These are phyloP conservation scores for Saccharomyces paradoxus DNA, from an alignment of 805 yeast genomes.

Conservation along the genomic window DNA sequence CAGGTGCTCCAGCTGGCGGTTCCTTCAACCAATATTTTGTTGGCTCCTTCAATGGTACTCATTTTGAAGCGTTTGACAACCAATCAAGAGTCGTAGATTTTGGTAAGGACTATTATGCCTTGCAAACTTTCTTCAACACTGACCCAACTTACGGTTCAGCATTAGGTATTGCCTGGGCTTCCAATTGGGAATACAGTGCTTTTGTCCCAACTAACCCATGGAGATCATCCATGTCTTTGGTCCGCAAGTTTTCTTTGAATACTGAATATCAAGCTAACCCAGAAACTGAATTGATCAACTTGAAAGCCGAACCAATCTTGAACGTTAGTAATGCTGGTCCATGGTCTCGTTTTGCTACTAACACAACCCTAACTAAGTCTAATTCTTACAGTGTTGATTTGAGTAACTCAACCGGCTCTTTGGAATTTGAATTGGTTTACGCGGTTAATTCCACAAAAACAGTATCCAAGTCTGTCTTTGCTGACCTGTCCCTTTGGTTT, in stretches of 20 bases:
- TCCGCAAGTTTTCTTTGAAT: constrained; percentile 24
- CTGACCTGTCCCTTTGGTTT: constrained; percentile 15
- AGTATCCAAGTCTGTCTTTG: constrained; percentile 6
- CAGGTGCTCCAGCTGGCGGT: constrained; percentile 37
- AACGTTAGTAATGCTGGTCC: constrained; percentile 2
- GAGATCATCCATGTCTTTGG: constrained; percentile 33
- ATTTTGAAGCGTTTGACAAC: constrained; percentile 28
- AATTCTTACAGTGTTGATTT: neutral
- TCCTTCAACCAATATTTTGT: constrained; percentile 35
- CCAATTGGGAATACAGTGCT: constrained; percentile 36
- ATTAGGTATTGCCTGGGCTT: constrained; percentile 37
- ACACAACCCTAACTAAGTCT: constrained; percentile 1
- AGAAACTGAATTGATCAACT: constrained; percentile 8
- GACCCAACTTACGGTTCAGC: constrained; percentile 20
- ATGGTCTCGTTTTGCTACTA: neutral
- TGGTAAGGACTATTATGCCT: constrained; percentile 36
- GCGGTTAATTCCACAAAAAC: constrained; percentile 8
- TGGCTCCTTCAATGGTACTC: constrained; percentile 36
- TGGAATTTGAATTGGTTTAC: constrained; percentile 23
- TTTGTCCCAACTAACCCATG: constrained; percentile 32
- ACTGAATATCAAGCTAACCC: constrained; percentile 22
- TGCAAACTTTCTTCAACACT: constrained; percentile 31
- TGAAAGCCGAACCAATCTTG: constrained; percentile 23
- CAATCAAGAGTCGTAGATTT: constrained; percentile 28
- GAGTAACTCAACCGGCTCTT: constrained; percentile 14